phyloP scores from a whole-genome alignment of 2,329 filamentous ascomycete species.

The Phaeomoniella chlamydospora region DNA sequence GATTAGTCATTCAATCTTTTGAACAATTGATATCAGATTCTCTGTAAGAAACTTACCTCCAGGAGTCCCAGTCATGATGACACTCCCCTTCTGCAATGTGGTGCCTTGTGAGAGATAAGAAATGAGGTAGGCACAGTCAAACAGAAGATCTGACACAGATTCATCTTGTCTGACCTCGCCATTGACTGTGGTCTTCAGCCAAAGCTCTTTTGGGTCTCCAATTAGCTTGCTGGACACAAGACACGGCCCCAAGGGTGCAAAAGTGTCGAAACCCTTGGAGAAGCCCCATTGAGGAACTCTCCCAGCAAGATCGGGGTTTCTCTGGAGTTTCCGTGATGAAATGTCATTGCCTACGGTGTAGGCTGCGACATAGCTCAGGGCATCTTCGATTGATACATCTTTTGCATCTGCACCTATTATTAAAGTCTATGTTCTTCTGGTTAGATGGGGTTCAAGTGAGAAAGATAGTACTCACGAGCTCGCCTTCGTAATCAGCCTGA shows the following conservation, averaged over 20 bases:
- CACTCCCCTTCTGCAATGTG: constrained; percentile 36
- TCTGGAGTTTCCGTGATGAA: constrained; percentile 37
- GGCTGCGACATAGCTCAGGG: constrained; percentile 39
- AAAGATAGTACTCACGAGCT: constrained; percentile 42
- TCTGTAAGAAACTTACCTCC: no score
- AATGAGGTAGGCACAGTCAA: constrained; percentile 31
- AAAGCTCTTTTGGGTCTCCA: constrained; percentile 24
- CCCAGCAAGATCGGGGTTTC: constrained; percentile 47
- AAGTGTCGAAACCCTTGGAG: constrained; percentile 41
- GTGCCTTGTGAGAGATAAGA: constrained; percentile 32
- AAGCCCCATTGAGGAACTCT: constrained; percentile 42
- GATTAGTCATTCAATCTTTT: no score
- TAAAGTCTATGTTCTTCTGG: constrained; percentile 19
- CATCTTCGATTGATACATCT: constrained; percentile 25
- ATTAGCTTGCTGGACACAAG: no score
- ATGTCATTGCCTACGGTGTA: constrained; percentile 44
- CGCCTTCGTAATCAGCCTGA: constrained; percentile 39
- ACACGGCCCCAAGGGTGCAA: constrained; percentile 32
- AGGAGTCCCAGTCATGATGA: constrained; percentile 34
- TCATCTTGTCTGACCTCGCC: constrained; percentile 34
- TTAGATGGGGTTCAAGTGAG: constrained; percentile 29
- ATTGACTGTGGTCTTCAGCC: constrained; percentile 32
- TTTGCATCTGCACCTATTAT: constrained; percentile 20
- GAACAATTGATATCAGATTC: no score
- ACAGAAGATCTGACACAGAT: constrained; percentile 35